Conservation (phyloP, 805 yeast genomes). For the Ogataea methanolica region DNA sequence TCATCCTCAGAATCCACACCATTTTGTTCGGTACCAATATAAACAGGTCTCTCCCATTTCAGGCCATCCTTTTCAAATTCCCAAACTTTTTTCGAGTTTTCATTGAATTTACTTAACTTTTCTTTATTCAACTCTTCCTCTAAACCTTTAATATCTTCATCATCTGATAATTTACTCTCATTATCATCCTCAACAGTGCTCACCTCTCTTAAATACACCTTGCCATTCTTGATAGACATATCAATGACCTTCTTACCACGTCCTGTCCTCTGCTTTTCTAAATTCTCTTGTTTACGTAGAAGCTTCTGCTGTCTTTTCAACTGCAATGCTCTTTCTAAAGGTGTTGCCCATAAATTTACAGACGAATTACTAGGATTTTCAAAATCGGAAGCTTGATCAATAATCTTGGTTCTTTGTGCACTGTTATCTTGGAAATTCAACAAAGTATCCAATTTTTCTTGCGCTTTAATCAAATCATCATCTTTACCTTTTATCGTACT, state of each 20-base stretch:
- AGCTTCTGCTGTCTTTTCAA: conserved; percentile 81
- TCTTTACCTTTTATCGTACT: conserved; percentile 39
- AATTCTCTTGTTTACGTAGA: conserved; percentile 56
- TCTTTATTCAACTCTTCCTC: conserved; percentile 33
- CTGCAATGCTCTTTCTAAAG: conserved; percentile 80
- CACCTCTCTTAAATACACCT: conserved; percentile 60
- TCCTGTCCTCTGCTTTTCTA: conserved; percentile 58
- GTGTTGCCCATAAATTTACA: conserved; percentile 77
- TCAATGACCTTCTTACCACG: conserved; percentile 71
- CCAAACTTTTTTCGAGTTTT: conserved; percentile 43
- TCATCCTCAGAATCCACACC: conserved; percentile 1
- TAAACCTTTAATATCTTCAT: conserved; percentile 33
- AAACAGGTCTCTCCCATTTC: conserved; percentile 47
- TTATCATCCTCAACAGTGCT: conserved; percentile 17
- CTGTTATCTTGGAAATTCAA: conserved; percentile 80
- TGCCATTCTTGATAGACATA: conserved; percentile 76
- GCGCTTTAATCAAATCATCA: conserved; percentile 63
- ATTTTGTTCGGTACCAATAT: conserved; percentile 5
- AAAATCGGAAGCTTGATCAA: conserved; percentile 89
- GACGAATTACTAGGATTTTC: conserved; percentile 47
- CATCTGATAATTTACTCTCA: conserved; percentile 27
- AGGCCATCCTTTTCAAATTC: conserved; percentile 51
- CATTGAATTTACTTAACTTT: conserved; percentile 23
- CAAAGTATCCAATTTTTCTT: conserved; percentile 65
- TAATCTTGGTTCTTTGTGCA: conserved; percentile 85